Base-by-base conservation (phyloP, 257 asterid genomes). In the Coffea eugenioides region DNA sequence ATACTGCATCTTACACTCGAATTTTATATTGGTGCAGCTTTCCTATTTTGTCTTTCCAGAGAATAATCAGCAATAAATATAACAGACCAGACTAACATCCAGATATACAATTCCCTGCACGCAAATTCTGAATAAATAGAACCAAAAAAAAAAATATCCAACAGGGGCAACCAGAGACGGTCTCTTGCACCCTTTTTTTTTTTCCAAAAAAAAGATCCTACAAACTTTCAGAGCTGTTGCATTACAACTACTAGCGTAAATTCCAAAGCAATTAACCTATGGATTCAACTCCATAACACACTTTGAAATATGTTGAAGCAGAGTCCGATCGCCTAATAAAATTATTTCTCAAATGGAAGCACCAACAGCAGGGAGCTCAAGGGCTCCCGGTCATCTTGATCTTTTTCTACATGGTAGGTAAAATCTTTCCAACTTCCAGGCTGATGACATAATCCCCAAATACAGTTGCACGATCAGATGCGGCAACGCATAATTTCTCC, bases 381-480 rank as follows among this genome's bases (percentile, higher is more conserved):
- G 61, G 14, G 59, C 69, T 15, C 27, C 27, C 4, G 69, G 64
- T 8, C 9, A 73, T 11, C 75, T 69, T 73, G 54, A 80, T 54
- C 79, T 48, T 76, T 51, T 49, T 10, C n/a, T 39, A 21, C 45
- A 36, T 20, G 14, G 57, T 13, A 3, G 12, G 31, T 23, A 34
- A 59, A 62, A 59, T 46, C 72, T 73, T 52, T 59, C 39, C 43
- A 64, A 49, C 49, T 61, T 73, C 82, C 39, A 46, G 31, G 75
- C 75, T 18, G 75, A 71, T 45, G 52, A 71, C 52, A 16, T 10
- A 71, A 21, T 41, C 62, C 64, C 79, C 62, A 75, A 36, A 79
- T 39, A 52, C 61, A 79, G 67, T 27, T 62, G 45, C 43, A 46
- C 69, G 8, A 20, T 25, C 76, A 65, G 25, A 27, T 21, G 75